A percentile compares a stretch with the other conserved stretches of the same genome.
Conservation (phyloP, 164 flowering plant species). For the Vitis rupestris region DNA sequence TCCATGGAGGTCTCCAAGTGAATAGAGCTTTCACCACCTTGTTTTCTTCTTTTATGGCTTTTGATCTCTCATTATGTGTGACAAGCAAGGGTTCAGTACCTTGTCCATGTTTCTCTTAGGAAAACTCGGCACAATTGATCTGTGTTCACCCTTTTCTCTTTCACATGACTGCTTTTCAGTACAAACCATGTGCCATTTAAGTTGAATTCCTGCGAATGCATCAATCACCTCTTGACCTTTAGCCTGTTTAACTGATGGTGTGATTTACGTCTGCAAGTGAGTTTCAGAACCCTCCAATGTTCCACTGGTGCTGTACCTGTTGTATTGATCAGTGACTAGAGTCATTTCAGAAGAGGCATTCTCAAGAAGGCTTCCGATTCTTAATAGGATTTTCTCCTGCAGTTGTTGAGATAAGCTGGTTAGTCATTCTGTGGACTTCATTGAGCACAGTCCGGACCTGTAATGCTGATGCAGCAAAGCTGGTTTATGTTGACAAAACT, state of each 20-base stretch:
- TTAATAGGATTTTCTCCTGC: constrained; percentile 10
- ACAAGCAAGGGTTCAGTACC: constrained; percentile 12
- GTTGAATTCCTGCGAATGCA: constrained; percentile 1
- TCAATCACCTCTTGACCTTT: constrained; percentile 15
- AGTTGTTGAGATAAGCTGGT: constrained; percentile 14
- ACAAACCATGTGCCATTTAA: constrained; percentile 9
- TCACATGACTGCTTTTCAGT: not conserved
- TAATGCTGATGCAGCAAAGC: constrained; percentile 14
- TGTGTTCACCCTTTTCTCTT: not conserved
- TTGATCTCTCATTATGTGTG: constrained; percentile 7
- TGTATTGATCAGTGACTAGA: constrained; percentile 8
- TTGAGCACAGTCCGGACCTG: constrained; percentile 6
- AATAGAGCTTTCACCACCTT: constrained; percentile 13
- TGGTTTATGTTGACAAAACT: constrained; percentile 18
- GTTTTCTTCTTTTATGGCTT: constrained; percentile 8
- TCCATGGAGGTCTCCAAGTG: not conserved
- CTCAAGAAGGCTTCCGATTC: constrained; percentile 6
- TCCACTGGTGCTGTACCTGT: not conserved
- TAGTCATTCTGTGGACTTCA: constrained; percentile 11
- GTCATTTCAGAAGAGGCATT: constrained; percentile 2
- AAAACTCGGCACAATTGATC: constrained; percentile 8
- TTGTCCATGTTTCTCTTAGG: constrained; percentile 8
- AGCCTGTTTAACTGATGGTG: not conserved
- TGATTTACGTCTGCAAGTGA: not conserved
- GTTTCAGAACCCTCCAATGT: constrained; percentile 10